Evolutionary conservation across 306 rosid species (phyloP), one percentile per base, ranked within the genome.

Genomic region (Pyrus communis): DNA sequence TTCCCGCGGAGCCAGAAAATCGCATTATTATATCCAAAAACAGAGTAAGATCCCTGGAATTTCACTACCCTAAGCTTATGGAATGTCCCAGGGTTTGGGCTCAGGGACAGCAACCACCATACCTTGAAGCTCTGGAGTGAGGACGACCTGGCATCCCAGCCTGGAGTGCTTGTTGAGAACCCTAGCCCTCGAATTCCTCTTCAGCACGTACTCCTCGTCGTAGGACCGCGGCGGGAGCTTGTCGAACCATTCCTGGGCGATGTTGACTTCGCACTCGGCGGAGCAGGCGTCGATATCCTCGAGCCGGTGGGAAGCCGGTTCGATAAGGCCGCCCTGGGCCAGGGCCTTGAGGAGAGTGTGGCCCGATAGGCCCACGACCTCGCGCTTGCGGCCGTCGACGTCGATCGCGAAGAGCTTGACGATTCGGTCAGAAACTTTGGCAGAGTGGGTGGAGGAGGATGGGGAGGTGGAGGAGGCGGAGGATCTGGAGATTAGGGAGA

Each of bases 211-310:
- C 78, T 92, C 99, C 61, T 96, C 99, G 14, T 96, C 98, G 76
- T 92, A 92, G 57, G 96, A 74, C 17, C 93, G 84, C 2, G 93
- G 88, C 0, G 99, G 98, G 9, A 96, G 97, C 88, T 69, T 91
- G 1, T 95, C 91, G 57, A 92, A 85, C 99, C 99, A 92, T 25
- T 95, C 96, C 77, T 92, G 88, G n/a, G 97, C 97, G 71, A 95
- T 92, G 84, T 60, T 92, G 67, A 95, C 97, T 84, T 95, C 98
- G 77, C 99, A 95, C 72, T 95, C 91, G 8, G 97, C 86, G 1
- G 98, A 91, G 81, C 99, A 95, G 3, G 99, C 98, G 61, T 91
- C 96, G 87, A 95, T 95, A 3, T 95, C 96, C 62, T 95, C 98
- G 1, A 92, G 89, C 10, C 97, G 93, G 81, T 95, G 99, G 13